These are phyloP conservation scores for Apiotrichum veenhuisii DNA, from an alignment of 1,284 basidiomycete species.

Conservation along the genomic window DNA sequence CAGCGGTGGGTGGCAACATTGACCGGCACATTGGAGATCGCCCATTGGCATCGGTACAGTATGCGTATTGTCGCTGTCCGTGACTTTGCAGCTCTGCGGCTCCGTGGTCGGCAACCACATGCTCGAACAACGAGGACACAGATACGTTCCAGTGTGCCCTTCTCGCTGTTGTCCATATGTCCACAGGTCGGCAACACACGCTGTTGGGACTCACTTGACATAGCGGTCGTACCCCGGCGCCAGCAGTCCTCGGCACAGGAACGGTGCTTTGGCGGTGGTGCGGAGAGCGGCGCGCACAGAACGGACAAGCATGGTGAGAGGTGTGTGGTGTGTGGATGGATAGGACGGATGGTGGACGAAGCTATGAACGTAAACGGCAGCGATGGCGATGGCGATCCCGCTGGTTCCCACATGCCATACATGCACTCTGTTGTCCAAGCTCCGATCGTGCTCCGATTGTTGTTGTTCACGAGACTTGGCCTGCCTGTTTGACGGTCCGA, in stretches of 20 bases:
- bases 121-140: too few relatives aligned
- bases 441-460: not conserved
- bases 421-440: not conserved
- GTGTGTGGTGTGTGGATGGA: not conserved
- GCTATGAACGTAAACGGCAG: not conserved
- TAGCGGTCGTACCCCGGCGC: conserved; percentile 9
- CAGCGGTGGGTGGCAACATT: not conserved
- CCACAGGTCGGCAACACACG: not conserved
- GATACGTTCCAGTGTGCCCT: too few relatives aligned
- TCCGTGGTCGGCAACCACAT: too few relatives aligned
- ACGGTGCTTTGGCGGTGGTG: not conserved
- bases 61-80: not conserved
- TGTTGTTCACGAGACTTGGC: not conserved
- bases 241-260: conserved; percentile 5
- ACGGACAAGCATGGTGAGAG: not conserved
- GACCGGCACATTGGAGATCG: too few relatives aligned
- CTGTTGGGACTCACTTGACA: conserved; percentile 1
- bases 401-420: too few relatives aligned
- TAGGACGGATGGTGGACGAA: not conserved
- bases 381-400: too few relatives aligned
- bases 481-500: not conserved
- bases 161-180: too few relatives aligned
- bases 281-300: not conserved
- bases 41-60: too few relatives aligned
- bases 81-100: not conserved